A percentile compares a stretch with the other conserved stretches of the same genome.
These are phyloP conservation scores for Phytophthora pinifolia DNA, from an alignment of 352 stramenopile species.

Conservation along the genomic window DNA sequence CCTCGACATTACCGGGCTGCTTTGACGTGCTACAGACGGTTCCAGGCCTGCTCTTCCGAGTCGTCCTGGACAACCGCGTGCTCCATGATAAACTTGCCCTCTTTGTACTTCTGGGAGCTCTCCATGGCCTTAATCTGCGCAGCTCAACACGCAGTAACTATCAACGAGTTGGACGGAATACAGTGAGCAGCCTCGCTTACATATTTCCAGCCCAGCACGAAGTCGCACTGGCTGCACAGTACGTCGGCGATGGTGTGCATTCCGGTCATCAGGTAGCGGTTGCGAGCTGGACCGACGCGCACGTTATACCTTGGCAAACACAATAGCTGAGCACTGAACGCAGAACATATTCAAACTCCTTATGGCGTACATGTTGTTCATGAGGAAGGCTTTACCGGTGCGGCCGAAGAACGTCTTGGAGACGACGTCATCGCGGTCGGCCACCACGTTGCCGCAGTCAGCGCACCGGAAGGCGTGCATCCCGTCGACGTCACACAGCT, in stretches of 20 bases:
- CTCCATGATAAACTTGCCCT: conserved; percentile 86
- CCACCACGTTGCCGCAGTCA: conserved; percentile 64
- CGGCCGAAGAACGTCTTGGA: conserved; percentile 80
- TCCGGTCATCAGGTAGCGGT: conserved; percentile 78
- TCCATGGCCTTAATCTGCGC: conserved; percentile 78
- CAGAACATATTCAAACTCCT: background rate
- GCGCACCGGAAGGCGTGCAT: conserved; percentile 65
- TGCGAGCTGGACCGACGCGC: conserved; percentile 48
- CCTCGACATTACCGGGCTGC: background rate
- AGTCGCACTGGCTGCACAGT: conserved; percentile 56
- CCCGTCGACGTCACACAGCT: conserved; percentile 48
- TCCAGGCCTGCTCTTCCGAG: conserved; percentile 49
- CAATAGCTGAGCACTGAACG: background rate
- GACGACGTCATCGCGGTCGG: conserved; percentile 66
- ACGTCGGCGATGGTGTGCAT: conserved; percentile 82
- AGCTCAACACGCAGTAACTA: conserved; percentile 6
- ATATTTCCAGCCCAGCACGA: conserved; percentile 84
- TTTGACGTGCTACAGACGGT: conserved; percentile 23
- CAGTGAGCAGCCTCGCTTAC: conserved; percentile 28
- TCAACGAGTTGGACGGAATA: background rate
- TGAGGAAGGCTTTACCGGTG: conserved; percentile 73
- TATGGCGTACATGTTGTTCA: conserved; percentile 72
- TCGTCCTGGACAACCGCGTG: conserved; percentile 72
- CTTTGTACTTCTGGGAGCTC: conserved; percentile 82
- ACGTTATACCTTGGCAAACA: conserved; percentile 65